Base-by-base conservation (phyloP, 345 rosid species). In the Citrus inodora region DNA sequence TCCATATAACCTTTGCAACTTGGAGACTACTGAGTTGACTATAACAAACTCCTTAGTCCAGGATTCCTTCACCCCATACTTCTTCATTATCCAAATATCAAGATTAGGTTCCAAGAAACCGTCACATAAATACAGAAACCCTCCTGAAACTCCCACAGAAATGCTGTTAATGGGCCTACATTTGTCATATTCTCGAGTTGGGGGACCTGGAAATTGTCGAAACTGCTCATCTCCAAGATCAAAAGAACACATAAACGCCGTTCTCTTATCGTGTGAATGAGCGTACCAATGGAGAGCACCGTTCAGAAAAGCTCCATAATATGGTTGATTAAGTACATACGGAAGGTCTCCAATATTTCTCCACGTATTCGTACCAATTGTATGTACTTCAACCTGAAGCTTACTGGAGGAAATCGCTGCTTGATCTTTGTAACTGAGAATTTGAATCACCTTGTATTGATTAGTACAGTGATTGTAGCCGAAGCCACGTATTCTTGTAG, bases 361-460 rank as follows among this genome's bases (percentile, higher is more conserved):
- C 89, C 89, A 89, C 9, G 30, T 32, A 1, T 71, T 37, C 27
- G 53, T 16, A n/a, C 79, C 92, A 9, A 87, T 28, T 1, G 89
- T 86, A 4, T 86, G 76, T 27, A 85, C 76, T 58, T 87, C 85
- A 17, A 87, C 86, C 22, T 87, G 58, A 37, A 27, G 55, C 9
- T 38, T 74, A n/a, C 38, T 2, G 5, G 58, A 61, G 9, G 58
- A 61, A 27, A 13, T 5, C 37, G 1, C 68, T 9, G 27, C 27
- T 60, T 74, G 58, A 38, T 74, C 25, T 46, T 87, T 70, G 30
- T 85, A 83, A 78, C 82, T 80, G 10, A 83, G 83, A 7, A 83
- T 79, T 78, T 81, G 85, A 30, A 89, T 71, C 61, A 87, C 83
- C 85, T 89, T 89, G 84, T 86, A 89, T n/a, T 81, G 28, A 13